A percentile compares a stretch with the other conserved stretches of the same genome.
These are phyloP conservation scores for Helicocarpus griseus DNA, from an alignment of 2,329 filamentous ascomycete genomes.

Conservation along the genomic window DNA sequence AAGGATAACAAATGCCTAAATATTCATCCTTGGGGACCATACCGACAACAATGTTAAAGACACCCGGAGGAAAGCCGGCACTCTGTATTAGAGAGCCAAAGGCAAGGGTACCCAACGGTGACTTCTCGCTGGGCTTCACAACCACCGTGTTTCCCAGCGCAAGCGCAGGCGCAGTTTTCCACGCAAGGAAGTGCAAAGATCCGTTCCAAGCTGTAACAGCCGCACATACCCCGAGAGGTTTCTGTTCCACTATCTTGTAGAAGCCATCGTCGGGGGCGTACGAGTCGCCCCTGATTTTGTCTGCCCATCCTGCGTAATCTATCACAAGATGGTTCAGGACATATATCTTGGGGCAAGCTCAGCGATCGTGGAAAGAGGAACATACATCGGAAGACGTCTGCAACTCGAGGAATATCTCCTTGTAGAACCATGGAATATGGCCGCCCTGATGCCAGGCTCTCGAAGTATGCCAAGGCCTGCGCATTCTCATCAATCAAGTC, in stretches of 20 bases:
- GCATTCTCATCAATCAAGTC: too few species aligned
- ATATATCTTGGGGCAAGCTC: too few species aligned
- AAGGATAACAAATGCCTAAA: too few species aligned
- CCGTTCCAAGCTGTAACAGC: slow-evolving; percentile 78
- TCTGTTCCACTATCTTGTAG: slow-evolving; percentile 24
- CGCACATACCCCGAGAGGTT: slow-evolving; percentile 68
- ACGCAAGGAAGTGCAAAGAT: slow-evolving; percentile 63
- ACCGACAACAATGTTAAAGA: slow-evolving; percentile 33
- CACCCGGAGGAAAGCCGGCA: slow-evolving; percentile 31
- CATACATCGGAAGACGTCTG: too few species aligned
- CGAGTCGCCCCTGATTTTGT: slow-evolving; percentile 30
- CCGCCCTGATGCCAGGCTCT: too few species aligned
- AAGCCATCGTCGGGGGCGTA: slow-evolving; percentile 37
- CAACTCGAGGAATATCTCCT: too few species aligned
- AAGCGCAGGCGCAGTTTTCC: slow-evolving; percentile 51
- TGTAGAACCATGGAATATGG: too few species aligned
- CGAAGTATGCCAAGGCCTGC: too few species aligned
- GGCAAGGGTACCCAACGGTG: slow-evolving; percentile 45
- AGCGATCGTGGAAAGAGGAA: too few species aligned
- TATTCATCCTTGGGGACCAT: too few species aligned
- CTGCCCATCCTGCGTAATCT: slow-evolving; percentile 31
- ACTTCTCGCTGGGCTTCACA: slow-evolving; percentile 52
- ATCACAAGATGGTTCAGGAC: too few species aligned
- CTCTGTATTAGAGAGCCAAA: slow-evolving; percentile 22
- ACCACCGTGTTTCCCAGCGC: slow-evolving; percentile 48